Base-by-base conservation (phyloP, 2,329 filamentous ascomycete species). In the Colletotrichum chrysophilum region DNA sequence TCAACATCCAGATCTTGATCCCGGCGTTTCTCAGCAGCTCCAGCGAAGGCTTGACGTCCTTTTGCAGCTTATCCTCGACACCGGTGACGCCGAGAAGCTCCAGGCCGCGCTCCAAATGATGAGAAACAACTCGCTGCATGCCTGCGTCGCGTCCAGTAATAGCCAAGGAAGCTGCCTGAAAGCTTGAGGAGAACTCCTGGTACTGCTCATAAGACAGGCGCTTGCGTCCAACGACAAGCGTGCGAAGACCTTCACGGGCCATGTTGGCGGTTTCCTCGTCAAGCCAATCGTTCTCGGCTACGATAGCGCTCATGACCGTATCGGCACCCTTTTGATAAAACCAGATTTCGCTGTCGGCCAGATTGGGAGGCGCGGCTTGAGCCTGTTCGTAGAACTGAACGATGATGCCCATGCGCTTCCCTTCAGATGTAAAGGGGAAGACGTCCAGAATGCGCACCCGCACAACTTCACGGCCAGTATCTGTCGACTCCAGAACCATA, bases 1-100 rank as follows among this genome's bases (percentile, higher is more conserved):
- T 99, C 83, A 99, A 89, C 97, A 99, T 99, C 97, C 97, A 99
- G 66, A 99, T 98, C 85, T 98, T 98, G 86, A 99, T 97, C 30
- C 97, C 97, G 0, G 97, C 97, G 80, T 99, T 99, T 78, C 97
- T 95, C 68, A 99, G 91, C 7, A 99, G 91, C 84, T 99, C 97
- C 7, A 99, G 89, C 0, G 96, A 98, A 2, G 96, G 94, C 84
- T 98, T 99, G 81, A 99, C 97, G 81, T 98, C 96, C 77, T 93
- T 93, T 83, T 99, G 97, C 14, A 99, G 91, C 82, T 98, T 98
- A 85, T 99, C 97, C 84, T 99, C 97, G 0, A 99, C 97, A 78
- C 97, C 97, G 2, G 97, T 99, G 14, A 99, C 96, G n/a, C 97
- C 97, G 2, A 98, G 90, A 7, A 99, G 91, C 82, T 99, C 97